A percentile compares a stretch with the other conserved stretches of the same genome.
These are phyloP conservation scores for Coprinopsis cinerea DNA, from an alignment of 768 basidiomycete genomes.

Conservation along the genomic window DNA sequence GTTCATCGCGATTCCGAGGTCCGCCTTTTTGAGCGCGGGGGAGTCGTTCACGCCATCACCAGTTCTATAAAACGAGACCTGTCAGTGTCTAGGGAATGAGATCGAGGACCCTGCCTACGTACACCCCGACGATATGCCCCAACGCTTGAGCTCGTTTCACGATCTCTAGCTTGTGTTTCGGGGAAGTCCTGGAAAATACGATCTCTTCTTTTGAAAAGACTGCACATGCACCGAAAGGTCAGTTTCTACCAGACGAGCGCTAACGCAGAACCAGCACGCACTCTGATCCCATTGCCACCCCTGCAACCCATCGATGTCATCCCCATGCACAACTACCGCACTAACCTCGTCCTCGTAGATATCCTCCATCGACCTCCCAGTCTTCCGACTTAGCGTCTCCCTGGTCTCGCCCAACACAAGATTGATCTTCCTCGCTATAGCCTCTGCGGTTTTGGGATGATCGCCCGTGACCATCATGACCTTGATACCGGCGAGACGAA, in stretches of 20 bases:
- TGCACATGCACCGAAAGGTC: too few relatives aligned
- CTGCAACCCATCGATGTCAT: conserved; percentile 58
- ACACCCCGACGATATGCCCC: conserved; percentile 71
- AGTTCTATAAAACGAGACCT: conserved; percentile 34
- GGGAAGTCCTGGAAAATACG: conserved; percentile 67
- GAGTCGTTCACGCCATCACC: conserved; percentile 73
- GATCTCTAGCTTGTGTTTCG: conserved; percentile 70
- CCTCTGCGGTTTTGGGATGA: conserved; percentile 70
- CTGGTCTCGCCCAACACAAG: conserved; percentile 62
- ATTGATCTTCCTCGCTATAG: conserved; percentile 69
- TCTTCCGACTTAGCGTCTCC: conserved; percentile 52
- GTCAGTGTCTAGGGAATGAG: background rate
- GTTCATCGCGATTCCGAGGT: conserved; percentile 72
- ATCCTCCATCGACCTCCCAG: conserved; percentile 46
- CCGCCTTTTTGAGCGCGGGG: conserved; percentile 66
- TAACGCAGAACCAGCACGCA: conserved; percentile 22
- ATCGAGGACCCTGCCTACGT: too few relatives aligned
- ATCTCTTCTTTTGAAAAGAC: conserved; percentile 67
- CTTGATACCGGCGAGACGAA: conserved; percentile 66
- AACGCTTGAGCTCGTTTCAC: conserved; percentile 68
- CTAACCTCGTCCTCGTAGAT: conserved; percentile 65
- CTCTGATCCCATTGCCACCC: conserved; percentile 76
- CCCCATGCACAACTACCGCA: conserved; percentile 64
- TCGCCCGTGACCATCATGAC: conserved; percentile 77
- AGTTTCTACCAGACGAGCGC: background rate